Percentiles rank a stretch among this genome's conserved stretches.
These are phyloP conservation scores for Coniochaeta sp. DNA, from an alignment of 2,329 filamentous ascomycete species.

Conservation along the genomic window DNA sequence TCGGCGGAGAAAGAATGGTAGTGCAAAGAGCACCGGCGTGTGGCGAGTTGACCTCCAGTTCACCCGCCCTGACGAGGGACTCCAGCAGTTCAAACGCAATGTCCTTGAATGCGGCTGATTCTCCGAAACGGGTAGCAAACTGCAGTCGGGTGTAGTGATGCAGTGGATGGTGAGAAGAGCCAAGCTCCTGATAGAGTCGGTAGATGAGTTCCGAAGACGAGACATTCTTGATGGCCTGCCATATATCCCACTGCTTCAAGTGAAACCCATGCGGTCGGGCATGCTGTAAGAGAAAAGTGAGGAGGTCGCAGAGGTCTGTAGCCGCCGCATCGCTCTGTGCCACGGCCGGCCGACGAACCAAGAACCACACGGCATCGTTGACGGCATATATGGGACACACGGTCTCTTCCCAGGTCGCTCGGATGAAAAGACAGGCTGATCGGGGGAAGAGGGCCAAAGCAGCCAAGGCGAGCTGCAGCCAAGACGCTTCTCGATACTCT, in stretches of 20 bases:
- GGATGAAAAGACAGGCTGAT: slow-evolving; percentile 11
- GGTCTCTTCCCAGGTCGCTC: slow-evolving; percentile 11
- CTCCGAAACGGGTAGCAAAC: slow-evolving; percentile 39
- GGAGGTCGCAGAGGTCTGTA: neutral
- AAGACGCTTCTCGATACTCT: slow-evolving; percentile 4
- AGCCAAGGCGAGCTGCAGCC: slow-evolving; percentile 8
- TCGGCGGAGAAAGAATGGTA: slow-evolving; percentile 40
- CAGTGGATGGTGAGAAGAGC: slow-evolving; percentile 20
- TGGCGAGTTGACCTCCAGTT: slow-evolving; percentile 37
- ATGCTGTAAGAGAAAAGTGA: slow-evolving; percentile 11
- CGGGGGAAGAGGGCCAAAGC: slow-evolving; percentile 12
- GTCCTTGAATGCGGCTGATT: slow-evolving; percentile 28
- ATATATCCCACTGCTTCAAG: slow-evolving; percentile 30
- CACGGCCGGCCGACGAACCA: slow-evolving; percentile 6
- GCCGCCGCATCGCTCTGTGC: neutral
- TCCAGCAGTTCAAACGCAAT: slow-evolving; percentile 37
- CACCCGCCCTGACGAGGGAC: slow-evolving; percentile 21
- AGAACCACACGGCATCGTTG: slow-evolving; percentile 12
- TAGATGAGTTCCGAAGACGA: slow-evolving; percentile 14
- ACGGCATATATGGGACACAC: slow-evolving; percentile 11
- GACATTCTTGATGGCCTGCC: slow-evolving; percentile 7
- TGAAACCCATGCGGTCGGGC: slow-evolving; percentile 15
- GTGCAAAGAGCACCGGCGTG: slow-evolving; percentile 50
- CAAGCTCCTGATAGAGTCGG: slow-evolving; percentile 29
- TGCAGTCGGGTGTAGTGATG: slow-evolving; percentile 38